These are phyloP conservation scores for Rhododendron henanense DNA, from an alignment of 148 eudicot genomes.

Conservation along the genomic window DNA sequence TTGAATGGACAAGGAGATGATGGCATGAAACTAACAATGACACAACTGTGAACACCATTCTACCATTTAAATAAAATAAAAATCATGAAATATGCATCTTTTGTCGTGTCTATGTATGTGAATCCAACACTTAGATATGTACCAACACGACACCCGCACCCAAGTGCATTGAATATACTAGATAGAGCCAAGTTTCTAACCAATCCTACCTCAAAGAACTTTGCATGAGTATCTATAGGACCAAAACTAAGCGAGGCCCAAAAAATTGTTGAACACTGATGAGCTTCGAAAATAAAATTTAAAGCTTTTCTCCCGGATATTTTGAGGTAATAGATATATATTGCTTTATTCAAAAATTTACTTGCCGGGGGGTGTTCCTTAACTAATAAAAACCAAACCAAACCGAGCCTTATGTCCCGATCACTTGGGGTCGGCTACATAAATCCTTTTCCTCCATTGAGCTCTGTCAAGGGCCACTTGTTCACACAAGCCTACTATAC, in stretches of 20 bases:
- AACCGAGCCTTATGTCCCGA: no score
- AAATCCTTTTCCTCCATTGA: no score
- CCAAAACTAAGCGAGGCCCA: background rate
- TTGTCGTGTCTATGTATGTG: background rate
- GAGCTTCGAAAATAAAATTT: background rate
- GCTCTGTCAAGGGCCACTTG: no score
- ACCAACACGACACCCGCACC: background rate
- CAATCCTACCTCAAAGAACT: background rate
- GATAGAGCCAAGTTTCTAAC: background rate
- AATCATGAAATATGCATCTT: background rate
- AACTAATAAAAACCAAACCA: background rate
- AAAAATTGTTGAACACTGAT: background rate
- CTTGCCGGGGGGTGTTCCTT: background rate
- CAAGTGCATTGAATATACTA: background rate
- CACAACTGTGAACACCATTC: background rate
- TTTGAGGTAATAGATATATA: background rate
- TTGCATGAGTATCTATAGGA: background rate
- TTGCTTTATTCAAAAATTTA: background rate
- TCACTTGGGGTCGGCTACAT: no score
- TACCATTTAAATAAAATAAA: background rate
- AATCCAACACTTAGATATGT: background rate
- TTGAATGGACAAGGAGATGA: background rate
- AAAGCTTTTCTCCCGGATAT: background rate
- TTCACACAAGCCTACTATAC: no score
- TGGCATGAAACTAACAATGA: background rate